phyloP scores from a whole-genome alignment of 306 rosid genomes.

The Fragaria iinumae region DNA sequence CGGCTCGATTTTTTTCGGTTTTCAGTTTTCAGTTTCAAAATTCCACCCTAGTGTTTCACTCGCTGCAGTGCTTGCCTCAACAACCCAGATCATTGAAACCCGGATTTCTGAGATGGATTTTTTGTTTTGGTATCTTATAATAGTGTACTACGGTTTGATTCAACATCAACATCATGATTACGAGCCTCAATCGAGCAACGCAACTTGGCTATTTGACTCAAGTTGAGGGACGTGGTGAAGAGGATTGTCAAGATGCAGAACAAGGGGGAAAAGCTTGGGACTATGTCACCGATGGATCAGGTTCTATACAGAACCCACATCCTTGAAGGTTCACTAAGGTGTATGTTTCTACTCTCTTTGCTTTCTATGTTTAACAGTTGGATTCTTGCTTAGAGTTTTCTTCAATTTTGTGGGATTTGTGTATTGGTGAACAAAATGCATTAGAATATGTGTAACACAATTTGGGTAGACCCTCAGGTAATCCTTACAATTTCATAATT shows the following conservation, averaged over 20 bases:
- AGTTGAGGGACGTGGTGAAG: too few species aligned
- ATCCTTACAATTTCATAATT: not conserved
- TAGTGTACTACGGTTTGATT: too few species aligned
- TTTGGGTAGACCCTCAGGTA: not conserved
- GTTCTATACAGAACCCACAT: constrained; percentile 96
- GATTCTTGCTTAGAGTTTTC: not conserved
- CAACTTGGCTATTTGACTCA: too few species aligned
- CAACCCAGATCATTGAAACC: too few species aligned
- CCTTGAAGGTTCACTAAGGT: constrained; percentile 90
- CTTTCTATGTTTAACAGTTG: not conserved
- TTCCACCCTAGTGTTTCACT: too few species aligned
- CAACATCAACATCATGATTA: too few species aligned
- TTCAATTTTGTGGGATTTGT: not conserved
- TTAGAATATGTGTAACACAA: not conserved
- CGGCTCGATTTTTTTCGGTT: too few species aligned
- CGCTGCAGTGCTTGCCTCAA: too few species aligned
- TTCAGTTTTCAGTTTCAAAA: too few species aligned
- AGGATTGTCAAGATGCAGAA: constrained; percentile 86
- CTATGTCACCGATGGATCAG: constrained; percentile 99
- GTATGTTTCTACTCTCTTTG: constrained; percentile 37
- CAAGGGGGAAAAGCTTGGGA: constrained; percentile 91
- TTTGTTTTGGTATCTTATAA: too few species aligned
- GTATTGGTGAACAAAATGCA: not conserved
- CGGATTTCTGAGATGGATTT: too few species aligned
- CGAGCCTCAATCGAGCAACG: too few species aligned